phyloP scores from a whole-genome alignment of 331 rosid genomes.

The Rosa hybrid region DNA sequence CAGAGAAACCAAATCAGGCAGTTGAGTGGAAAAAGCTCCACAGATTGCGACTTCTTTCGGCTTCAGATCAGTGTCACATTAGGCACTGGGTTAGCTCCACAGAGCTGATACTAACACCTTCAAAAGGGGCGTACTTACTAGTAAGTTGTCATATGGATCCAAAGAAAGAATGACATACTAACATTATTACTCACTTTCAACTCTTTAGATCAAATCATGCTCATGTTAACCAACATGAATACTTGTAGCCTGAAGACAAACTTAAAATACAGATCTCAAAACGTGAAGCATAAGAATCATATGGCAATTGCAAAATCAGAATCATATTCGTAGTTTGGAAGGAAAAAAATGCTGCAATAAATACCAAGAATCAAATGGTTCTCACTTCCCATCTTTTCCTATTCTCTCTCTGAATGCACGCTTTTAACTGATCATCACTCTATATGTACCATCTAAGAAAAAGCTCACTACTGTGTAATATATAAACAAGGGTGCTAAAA shows the following conservation, averaged over 20 bases:
- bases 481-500: neutral
- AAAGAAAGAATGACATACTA: neutral
- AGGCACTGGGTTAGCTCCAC: neutral
- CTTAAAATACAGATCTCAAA: neutral
- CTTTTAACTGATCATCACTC: neutral
- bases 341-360: neutral
- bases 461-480: neutral
- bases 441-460: neutral
- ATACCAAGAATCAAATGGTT: neutral
- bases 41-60: too few relatives aligned
- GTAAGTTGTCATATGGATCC: neutral
- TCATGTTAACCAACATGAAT: neutral
- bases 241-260: neutral
- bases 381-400: neutral
- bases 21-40: too few relatives aligned
- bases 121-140: too few relatives aligned
- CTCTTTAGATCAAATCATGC: neutral
- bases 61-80: too few relatives aligned
- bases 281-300: neutral
- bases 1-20: neutral
- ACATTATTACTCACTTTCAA: neutral
- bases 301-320: neutral
- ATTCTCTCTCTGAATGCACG: neutral
- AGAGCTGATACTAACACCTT: too few relatives aligned
- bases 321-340: neutral